Evolutionary conservation across 129 eudicot genomes (phyloP), one percentile per base, ranked within the genome.

Genomic region (Flaveria bidentis): DNA sequence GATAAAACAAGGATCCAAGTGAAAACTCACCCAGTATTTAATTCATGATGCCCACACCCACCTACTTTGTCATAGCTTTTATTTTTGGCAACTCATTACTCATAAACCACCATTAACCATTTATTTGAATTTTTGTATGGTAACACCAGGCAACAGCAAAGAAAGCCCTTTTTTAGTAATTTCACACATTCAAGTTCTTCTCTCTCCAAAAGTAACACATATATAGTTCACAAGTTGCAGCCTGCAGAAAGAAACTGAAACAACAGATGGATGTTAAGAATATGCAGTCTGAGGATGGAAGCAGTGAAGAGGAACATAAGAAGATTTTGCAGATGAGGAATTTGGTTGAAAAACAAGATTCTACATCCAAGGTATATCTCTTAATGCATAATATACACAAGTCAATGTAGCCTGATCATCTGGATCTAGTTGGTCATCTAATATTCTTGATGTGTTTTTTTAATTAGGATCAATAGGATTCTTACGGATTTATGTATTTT

Each of bases 331-430:
- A 79, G 69, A 68, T 89, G 85, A 84, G 90, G 80, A 79, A 73
- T 75, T 52, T 76, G 51, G 84, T 81, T 56, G 90, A 87, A 81
- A 84, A 76, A 71, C 86, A 82, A 45, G 93, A 85, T 84, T 77
- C 88, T 26, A 63, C 93, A 60, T 73, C 83, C 68, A 84, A 92
- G 93, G 97, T 64, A 45, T 12, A 64, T 47, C 30, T 56, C 16
- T 28, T 57, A 47, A 71, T 50, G 67, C 66, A 72, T 36, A 73
- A 73, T 8, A 56, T 7, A 56, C 41, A 28, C 50, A 57, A 49
- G 13, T 74, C 22, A 16, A 14, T 74, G 9, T 9, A 45, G 25
- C 10, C 26, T 71, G 75, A 51, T 51, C 53, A 47, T 11, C 44
- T 56, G 33, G 67, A 55, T 33, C 69, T 74, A 4, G 30, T 58